Percentiles rank a stretch among this genome's conserved stretches.
These are phyloP conservation scores for Barbarea vulgaris DNA, from an alignment of 345 rosid genomes.

Conservation along the genomic window DNA sequence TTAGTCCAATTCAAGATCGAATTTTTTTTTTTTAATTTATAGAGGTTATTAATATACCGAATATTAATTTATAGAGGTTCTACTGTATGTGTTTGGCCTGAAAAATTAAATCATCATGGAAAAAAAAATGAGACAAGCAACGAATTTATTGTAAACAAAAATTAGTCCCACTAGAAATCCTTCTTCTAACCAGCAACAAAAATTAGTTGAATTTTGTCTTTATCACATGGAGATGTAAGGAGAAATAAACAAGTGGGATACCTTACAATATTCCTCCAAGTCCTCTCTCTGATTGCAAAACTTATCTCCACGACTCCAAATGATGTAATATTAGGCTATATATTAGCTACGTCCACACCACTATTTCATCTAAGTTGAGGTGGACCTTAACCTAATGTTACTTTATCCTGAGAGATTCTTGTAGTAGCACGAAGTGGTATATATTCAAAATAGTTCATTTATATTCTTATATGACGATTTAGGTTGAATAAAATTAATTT, in stretches of 20 bases:
- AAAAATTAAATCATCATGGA: background rate
- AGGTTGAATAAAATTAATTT: background rate
- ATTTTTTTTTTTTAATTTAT: no score
- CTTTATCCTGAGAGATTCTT: background rate
- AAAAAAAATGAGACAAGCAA: background rate
- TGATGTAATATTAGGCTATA: background rate
- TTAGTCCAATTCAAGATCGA: no score
- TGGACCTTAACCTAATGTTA: background rate
- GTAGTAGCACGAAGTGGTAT: background rate
- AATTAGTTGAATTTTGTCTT: background rate
- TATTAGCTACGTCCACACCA: background rate
- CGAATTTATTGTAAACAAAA: background rate
- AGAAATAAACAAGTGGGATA: background rate
- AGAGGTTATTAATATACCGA: no score
- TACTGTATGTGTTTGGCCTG: background rate
- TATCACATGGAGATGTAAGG: background rate
- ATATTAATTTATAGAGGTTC: no score
- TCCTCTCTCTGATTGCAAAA: background rate
- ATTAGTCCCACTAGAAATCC: background rate
- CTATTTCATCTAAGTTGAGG: background rate
- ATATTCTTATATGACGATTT: background rate
- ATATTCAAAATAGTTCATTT: background rate
- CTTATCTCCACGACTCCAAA: background rate
- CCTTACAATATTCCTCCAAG: background rate
- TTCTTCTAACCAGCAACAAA: background rate